Base-by-base conservation (phyloP, 1,284 basidiomycete genomes). In the Cryptococcus deneoformans region DNA sequence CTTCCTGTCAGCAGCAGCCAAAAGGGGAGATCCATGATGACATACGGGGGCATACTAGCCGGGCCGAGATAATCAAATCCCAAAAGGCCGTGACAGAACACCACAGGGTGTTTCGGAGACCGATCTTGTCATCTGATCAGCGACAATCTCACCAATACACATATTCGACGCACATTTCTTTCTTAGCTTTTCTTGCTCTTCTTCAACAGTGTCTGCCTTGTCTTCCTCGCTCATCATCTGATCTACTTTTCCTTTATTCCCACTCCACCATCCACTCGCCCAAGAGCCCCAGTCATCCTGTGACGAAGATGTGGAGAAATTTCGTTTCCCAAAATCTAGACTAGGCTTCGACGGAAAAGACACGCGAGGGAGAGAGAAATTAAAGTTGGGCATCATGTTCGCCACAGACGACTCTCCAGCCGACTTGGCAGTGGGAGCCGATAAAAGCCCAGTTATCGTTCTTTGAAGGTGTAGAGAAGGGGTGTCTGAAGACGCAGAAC, bases 21-120 rank as follows among this genome's bases (percentile, higher is more conserved):
- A 42, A 1, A 12, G 3, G 3, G 12, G 6, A 37, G n/a, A 12
- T 43, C 35, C 20, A 3, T 10, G 38, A 20, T 34, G 7, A 57
- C 63, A 14, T 39, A 68, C 60, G 70, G 63, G 6, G 72, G 71
- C 4, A 75, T 44, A 61, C 63, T 68, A 8, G 65, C 58, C 2
- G 74, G 72, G 6, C 62, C 71, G 9, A 76, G 62, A 52, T 69
- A 72, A 71, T 92, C 89, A 67, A 92, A 92, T 5, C 92, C 92
- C 2, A 96, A 82, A 1, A 96, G 82, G 7, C 94, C 93, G 70
- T 97, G 93, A 65, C 92, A 95, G 75, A 97, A 95, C 3, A 97
- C 88, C 47, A 96, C 77, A 0, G 93, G 93, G 65, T 91, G 84
- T 60, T 84, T 82, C 0, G 92, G 88, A 2, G 89, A 82, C 1